These are phyloP conservation scores for Hymenoscyphus fraxineus DNA, from an alignment of 2,329 filamentous ascomycete genomes.

Conservation along the genomic window DNA sequence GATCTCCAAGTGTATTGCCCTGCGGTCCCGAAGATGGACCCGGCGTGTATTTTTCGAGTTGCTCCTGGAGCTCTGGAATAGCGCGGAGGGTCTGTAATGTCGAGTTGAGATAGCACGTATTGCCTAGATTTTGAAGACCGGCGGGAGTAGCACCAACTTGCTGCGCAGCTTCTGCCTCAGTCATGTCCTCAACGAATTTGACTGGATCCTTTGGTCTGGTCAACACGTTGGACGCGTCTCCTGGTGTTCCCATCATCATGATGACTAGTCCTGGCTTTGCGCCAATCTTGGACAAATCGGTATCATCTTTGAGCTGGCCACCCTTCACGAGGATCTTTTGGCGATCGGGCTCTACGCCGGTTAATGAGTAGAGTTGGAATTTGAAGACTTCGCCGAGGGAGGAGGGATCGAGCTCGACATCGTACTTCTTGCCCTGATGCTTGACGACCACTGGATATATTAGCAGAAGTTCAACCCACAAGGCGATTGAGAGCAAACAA, in stretches of 20 bases:
- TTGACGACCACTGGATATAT: slow-evolving; percentile 73
- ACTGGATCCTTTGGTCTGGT: slow-evolving; percentile 74
- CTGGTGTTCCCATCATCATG: slow-evolving; percentile 95
- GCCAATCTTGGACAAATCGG: slow-evolving; percentile 75
- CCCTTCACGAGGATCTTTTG: slow-evolving; percentile 96
- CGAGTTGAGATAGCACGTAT: slow-evolving; percentile 98
- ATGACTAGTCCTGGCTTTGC: slow-evolving; percentile 83
- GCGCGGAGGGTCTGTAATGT: slow-evolving; percentile 86
- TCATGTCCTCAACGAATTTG: slow-evolving; percentile 97
- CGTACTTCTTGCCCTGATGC: slow-evolving; percentile 91
- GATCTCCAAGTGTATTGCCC: slow-evolving; percentile 37
- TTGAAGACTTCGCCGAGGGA: slow-evolving; percentile 92
- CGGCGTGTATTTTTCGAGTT: slow-evolving; percentile 62
- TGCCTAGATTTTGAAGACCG: slow-evolving; percentile 87
- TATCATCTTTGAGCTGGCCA: slow-evolving; percentile 92
- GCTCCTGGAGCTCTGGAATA: slow-evolving; percentile 85
- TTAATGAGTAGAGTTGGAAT: slow-evolving; percentile 90
- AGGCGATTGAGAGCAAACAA: slow-evolving; percentile 14
- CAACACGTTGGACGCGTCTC: slow-evolving; percentile 54
- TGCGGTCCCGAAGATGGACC: slow-evolving; percentile 25
- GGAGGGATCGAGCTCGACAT: slow-evolving; percentile 83
- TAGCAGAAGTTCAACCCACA: slow-evolving; percentile 14
- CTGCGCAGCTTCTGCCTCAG: slow-evolving; percentile 82
- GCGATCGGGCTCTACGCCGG: slow-evolving; percentile 90
- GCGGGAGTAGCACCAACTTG: slow-evolving; percentile 81